Conservation (phyloP, 2,329 filamentous ascomycete genomes). For the Aureobasidium sp. region DNA sequence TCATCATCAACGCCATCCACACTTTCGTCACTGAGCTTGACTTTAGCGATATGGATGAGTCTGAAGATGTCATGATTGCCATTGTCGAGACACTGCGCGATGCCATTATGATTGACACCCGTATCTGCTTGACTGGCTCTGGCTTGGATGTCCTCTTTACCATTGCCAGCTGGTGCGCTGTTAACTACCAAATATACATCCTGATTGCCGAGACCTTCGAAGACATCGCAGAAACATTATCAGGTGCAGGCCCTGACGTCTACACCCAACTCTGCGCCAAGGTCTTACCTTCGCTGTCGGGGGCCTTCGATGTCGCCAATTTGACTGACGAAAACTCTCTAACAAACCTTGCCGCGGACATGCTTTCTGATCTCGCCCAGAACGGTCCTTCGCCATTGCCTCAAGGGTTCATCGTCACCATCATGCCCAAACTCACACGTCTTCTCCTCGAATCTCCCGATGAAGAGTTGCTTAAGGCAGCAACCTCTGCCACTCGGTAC, state of each 20-base stretch:
- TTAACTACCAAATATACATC: constrained; percentile 85
- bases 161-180: constrained; percentile 78
- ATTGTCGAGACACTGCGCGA: constrained; percentile 80
- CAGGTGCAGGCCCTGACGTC: constrained; percentile 56
- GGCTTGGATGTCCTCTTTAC: constrained; percentile 81
- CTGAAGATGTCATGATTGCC: constrained; percentile 86
- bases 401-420: constrained; percentile 72
- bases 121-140: constrained; percentile 65
- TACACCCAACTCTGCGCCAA: constrained; percentile 77
- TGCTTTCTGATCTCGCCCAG: constrained; percentile 74
- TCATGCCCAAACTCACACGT: constrained; percentile 79
- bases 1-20: constrained; percentile 54
- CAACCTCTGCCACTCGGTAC: constrained; percentile 78
- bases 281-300: constrained; percentile 78
- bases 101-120: constrained; percentile 71
- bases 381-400: constrained; percentile 81
- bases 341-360: constrained; percentile 77
- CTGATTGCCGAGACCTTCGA: constrained; percentile 88
- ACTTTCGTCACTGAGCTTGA: constrained; percentile 76
- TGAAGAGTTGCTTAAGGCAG: constrained; percentile 79
- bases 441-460: constrained; percentile 79
- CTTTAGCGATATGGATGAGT: constrained; percentile 73
- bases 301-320: constrained; percentile 80
- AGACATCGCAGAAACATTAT: constrained; percentile 66
- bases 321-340: constrained; percentile 79